These are phyloP conservation scores for Candida tallmaniae DNA, from an alignment of 805 yeast species.

Conservation along the genomic window DNA sequence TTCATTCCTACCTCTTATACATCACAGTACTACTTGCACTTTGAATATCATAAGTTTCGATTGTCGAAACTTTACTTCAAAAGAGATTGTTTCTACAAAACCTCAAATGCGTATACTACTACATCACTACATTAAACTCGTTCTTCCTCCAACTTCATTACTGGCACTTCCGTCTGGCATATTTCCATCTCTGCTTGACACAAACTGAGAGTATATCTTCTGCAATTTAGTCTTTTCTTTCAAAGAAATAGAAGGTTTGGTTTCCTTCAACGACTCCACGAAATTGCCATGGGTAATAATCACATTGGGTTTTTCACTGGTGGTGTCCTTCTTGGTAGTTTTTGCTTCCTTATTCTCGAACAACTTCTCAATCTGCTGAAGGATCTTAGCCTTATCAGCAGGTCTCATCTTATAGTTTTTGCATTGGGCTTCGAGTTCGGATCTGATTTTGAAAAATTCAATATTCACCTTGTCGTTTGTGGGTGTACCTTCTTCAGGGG, in stretches of 20 bases:
- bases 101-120: no score
- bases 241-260: slow-evolving; percentile 84
- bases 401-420: slow-evolving; percentile 26
- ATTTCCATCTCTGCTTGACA: slow-evolving; percentile 74
- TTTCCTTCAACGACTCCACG: slow-evolving; percentile 58
- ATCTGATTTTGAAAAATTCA: slow-evolving; percentile 43
- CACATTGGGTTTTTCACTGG: slow-evolving; percentile 25
- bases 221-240: slow-evolving; percentile 63
- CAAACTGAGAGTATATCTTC: slow-evolving; percentile 65
- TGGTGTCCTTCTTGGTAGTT: slow-evolving; percentile 3
- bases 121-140: slow-evolving; percentile 60
- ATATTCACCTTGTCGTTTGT: slow-evolving; percentile 13
- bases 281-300: slow-evolving; percentile 53
- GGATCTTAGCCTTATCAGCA: slow-evolving; percentile 35
- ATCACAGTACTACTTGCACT: no score
- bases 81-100: no score
- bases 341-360: slow-evolving; percentile 10
- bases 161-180: slow-evolving; percentile 85
- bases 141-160: slow-evolving; percentile 77
- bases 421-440: slow-evolving; percentile 18
- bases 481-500: slow-evolving; percentile 19
- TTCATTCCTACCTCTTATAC: no score
- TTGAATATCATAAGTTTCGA: no score
- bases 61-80: no score
- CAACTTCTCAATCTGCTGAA: slow-evolving; percentile 41